phyloP scores from a whole-genome alignment of 2,329 filamentous ascomycete genomes.

The Penicillium sp. region DNA sequence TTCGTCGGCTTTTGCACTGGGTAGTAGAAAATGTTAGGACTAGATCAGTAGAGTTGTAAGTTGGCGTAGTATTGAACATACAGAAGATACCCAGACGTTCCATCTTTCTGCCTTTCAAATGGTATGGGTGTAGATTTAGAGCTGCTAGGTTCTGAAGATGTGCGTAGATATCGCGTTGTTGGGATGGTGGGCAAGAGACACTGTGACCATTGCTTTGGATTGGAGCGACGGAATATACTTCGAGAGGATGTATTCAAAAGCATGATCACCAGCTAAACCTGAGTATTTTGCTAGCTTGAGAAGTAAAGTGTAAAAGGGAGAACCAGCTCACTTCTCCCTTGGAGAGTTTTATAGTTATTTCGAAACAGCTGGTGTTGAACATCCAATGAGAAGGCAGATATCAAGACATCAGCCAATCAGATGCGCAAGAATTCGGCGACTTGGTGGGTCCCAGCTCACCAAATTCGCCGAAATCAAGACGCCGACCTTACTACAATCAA shows the following conservation, averaged over 20 bases:
- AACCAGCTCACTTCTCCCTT: neutral
- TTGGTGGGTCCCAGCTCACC: neutral
- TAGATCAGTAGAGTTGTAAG: neutral
- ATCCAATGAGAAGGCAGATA: neutral
- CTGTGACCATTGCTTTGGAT: neutral
- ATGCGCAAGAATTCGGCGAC: slow-evolving; percentile 3
- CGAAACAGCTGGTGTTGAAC: neutral
- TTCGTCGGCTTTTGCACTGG: slow-evolving; percentile 73
- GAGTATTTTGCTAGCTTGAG: neutral
- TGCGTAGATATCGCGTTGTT: neutral
- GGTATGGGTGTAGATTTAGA: neutral
- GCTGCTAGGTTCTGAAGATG: neutral
- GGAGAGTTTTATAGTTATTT: neutral
- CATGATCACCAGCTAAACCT: neutral
- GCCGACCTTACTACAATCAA: slow-evolving; percentile 3
- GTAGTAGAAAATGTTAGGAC: neutral
- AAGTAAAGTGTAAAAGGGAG: neutral
- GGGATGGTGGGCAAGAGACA: neutral
- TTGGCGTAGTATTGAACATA: neutral
- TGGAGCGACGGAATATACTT: neutral
- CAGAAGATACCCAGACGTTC: slow-evolving; percentile 10
- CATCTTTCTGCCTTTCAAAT: neutral
- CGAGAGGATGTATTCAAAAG: neutral
- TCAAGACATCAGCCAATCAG: neutral
- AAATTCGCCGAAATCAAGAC: slow-evolving; percentile 9